Evolutionary conservation across 768 basidiomycete species (phyloP), one percentile per base, ranked within the genome.

Genomic region (Dendrothele bispora): DNA sequence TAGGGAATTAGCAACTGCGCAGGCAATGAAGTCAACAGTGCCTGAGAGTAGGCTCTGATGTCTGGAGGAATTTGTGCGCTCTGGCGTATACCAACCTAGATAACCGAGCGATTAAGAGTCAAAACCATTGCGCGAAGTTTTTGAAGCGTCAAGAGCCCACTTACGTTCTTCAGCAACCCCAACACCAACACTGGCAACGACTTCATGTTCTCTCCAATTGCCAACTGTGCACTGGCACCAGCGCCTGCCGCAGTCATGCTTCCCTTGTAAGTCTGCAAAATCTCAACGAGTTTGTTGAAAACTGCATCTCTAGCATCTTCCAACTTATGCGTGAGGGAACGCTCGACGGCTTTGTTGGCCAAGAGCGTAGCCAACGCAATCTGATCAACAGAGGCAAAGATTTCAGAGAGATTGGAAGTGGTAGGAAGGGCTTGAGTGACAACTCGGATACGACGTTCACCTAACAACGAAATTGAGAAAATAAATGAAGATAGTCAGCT

Each of bases 51-150:
- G 8, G 94, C 89, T 55, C 97, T 77, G 41, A 99, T 84, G 69
- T 99, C 97, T 7, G 95, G 90, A 27, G 95, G 94, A 64, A 99
- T 98, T 62, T 95, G 92, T 3, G 91, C 84, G 68, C 95, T 98
- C 74, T 98, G 94, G 46, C 97, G 83, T 43, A 98, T 77, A 38
- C 93, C 97, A 54, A 95, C 88, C 91, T 94, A 58, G 15, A 49
- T 24, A 51, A 17, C 30, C 8, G 8, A 28, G n/a, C n/a, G n/a
- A n/a, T n/a, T n/a, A n/a, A n/a, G n/a, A n/a, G n/a, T n/a, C n/a
- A n/a, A n/a, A n/a, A n/a, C n/a, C n/a, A n/a, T n/a, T n/a, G n/a
- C 22, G 41, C 49, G 7, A 39, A 21, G 27, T 24, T 4, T 18
- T 15, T 39, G n/a, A n/a, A n/a, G 26, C 8, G 5, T 41, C 20